Evolutionary conservation across 768 basidiomycete species (phyloP).

Genomic region (Lentinula sp.): DNA sequence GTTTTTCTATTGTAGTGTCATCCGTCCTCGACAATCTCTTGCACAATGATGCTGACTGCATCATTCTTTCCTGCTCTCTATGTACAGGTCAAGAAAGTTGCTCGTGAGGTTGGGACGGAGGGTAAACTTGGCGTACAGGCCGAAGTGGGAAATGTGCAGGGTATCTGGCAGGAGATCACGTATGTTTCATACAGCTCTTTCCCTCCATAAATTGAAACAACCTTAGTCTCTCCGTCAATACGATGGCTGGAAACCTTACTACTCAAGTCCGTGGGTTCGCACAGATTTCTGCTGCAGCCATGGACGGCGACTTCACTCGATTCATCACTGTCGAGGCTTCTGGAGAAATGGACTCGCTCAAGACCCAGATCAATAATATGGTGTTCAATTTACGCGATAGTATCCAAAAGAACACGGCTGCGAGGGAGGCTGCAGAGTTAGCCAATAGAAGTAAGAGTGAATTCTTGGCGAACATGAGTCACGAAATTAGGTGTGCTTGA

Average conservation of each 20-base stretch:
- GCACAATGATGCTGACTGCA: neutral
- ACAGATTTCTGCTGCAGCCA: constrained; percentile 96
- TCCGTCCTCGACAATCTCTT: no score
- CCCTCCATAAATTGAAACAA: neutral
- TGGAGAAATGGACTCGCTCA: constrained; percentile 99
- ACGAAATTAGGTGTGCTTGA: constrained; percentile 83
- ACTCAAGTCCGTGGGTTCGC: constrained; percentile 99
- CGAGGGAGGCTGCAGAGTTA: constrained; percentile 93
- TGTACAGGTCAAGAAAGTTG: constrained; percentile 85
- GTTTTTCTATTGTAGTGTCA: constrained; percentile 8
- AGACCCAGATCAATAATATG: constrained; percentile 99
- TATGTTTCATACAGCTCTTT: constrained; percentile 31
- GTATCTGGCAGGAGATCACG: constrained; percentile 99
- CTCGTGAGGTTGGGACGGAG: constrained; percentile 95
- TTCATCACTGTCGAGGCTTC: constrained; percentile 99
- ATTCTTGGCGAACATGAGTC: constrained; percentile 98
- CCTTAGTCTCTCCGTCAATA: constrained; percentile 86
- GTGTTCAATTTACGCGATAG: constrained; percentile 94
- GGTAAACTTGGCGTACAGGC: constrained; percentile 99
- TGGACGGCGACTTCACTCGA: constrained; percentile 97
- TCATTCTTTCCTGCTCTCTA: constrained; percentile 56
- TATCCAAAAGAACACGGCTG: constrained; percentile 98
- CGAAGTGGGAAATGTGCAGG: constrained; percentile 93
- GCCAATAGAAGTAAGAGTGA: constrained; percentile 98
- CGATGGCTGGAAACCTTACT: constrained; percentile 95